Conservation (phyloP, 225 moss, liverwort and hornwort species). For the Ulota crispa region DNA sequence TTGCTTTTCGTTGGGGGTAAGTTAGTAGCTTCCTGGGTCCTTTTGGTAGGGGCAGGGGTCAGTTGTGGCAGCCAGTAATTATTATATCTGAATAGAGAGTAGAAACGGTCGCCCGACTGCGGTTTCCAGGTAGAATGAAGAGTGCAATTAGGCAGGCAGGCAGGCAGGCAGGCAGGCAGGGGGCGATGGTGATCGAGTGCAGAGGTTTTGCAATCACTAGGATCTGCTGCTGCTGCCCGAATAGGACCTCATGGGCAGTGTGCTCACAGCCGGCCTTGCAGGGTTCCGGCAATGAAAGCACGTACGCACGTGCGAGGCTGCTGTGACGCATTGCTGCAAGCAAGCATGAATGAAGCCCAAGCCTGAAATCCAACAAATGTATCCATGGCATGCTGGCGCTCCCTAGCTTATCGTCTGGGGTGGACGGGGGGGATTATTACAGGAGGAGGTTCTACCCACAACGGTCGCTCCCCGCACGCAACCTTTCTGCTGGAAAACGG, state of each 20-base stretch:
- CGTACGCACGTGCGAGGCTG: neutral
- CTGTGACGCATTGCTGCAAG: conserved; percentile 9
- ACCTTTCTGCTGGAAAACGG: conserved; percentile 22
- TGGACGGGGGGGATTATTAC: conserved; percentile 28
- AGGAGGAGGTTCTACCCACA: conserved; percentile 46
- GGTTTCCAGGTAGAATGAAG: neutral
- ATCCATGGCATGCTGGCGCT: neutral
- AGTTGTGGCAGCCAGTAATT: too few relatives aligned
- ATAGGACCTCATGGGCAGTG: neutral
- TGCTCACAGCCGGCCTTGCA: conserved; percentile 46
- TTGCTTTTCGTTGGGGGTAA: too few relatives aligned
- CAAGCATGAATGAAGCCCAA: neutral
- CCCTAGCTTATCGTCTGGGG: conserved; percentile 28
- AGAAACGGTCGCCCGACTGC: too few relatives aligned
- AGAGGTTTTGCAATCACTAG: neutral
- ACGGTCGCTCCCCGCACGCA: conserved; percentile 5
- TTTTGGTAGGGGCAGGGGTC: too few relatives aligned
- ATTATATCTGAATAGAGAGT: too few relatives aligned
- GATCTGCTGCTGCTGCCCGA: neutral
- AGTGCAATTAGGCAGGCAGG: neutral
- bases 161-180: neutral
- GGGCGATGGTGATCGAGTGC: neutral
- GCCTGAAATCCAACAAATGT: conserved; percentile 16
- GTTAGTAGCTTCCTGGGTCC: too few relatives aligned
- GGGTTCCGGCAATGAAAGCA: conserved; percentile 34